Evolutionary conservation across 2,329 filamentous ascomycete species (phyloP).

Genomic region (Byssoonygena ceratinophila): DNA sequence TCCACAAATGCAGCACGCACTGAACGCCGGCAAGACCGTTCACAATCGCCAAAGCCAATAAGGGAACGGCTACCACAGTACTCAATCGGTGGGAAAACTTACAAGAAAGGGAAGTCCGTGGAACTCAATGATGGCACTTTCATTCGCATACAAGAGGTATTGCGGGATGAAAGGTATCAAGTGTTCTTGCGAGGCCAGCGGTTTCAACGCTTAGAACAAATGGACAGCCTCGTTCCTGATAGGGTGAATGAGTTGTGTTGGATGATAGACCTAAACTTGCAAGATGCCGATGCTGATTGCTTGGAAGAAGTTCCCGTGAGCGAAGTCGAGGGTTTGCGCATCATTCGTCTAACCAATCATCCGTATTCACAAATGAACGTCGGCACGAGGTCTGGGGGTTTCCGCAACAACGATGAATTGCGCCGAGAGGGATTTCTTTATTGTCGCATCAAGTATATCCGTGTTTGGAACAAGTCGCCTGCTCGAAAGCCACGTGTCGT

Average conservation of each 20-base stretch:
- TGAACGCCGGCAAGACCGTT: not conserved
- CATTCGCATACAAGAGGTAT: slow-evolving; percentile 32
- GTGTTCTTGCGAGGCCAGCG: slow-evolving; percentile 33
- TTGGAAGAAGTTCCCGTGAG: slow-evolving; percentile 33
- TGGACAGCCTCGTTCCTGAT: slow-evolving; percentile 30
- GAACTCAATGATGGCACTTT: slow-evolving; percentile 34
- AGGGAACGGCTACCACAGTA: slow-evolving; percentile 15
- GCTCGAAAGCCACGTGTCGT: not conserved
- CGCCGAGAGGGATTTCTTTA: slow-evolving; percentile 27
- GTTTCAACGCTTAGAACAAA: slow-evolving; percentile 25
- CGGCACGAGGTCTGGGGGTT: slow-evolving; percentile 12
- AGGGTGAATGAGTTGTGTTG: slow-evolving; percentile 39
- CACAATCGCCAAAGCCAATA: not conserved
- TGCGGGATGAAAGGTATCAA: slow-evolving; percentile 18
- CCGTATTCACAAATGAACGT: slow-evolving; percentile 29
- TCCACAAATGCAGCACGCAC: slow-evolving; percentile 5
- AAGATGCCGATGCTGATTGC: slow-evolving; percentile 22
- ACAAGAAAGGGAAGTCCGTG: slow-evolving; percentile 25
- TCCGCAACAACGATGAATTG: slow-evolving; percentile 18
- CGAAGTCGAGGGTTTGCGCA: slow-evolving; percentile 34
- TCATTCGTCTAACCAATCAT: slow-evolving; percentile 47
- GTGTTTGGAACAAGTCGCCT: slow-evolving; percentile 12
- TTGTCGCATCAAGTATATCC: slow-evolving; percentile 27
- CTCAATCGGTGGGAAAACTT: slow-evolving; percentile 18
- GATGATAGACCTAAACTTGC: slow-evolving; percentile 21